Evolutionary conservation across 129 eudicot species (phyloP), one percentile per base, ranked within the genome.

Genomic region (Chrysanthemum makinoi): DNA sequence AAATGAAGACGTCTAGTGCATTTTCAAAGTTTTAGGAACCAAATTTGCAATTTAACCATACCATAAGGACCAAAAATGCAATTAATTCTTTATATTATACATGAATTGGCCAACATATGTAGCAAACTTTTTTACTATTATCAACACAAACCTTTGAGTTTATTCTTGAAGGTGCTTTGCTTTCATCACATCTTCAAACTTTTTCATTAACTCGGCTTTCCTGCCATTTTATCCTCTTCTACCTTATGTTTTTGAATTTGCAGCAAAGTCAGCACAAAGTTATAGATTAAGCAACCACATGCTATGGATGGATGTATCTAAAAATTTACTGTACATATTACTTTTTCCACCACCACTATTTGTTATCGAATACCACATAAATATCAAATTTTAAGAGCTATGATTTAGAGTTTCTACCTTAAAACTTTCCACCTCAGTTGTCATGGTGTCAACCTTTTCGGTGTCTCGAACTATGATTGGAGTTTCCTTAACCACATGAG

Each of bases 101-200:
- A 52, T 10, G 35, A 44, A 44, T n/a, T 48, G 2, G 49, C 54
- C 20, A 54, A 52, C 48, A 44, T 11, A 43, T 10, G 57, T 57
- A 2, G 9, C 10, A 14, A 72, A 50, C 6, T 55, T 17, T 11
- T 28, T 53, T 54, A 35, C 17, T 18, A 53, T 12, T 57, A 11
- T n/a, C 53, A 65, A 11, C 71, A 74, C 86, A 55, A 70, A 95
- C 99, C 99, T 95, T 79, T 88, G 97, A 19, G 80, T 81, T 63
- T 95, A 86, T 63, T 88, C 96, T 80, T 84, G 92, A 82, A 90
- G 94, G 67, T 90, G 96, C n/a, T 87, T 77, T 8, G 84, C 77
- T 87, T 81, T 84, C 18, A 79, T 85, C 62, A 86, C 97, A 69
- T 81, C 89, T 85, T 95, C 97, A 44, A 95, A 84, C 54, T 84